Conservation (phyloP, 176 grass and related monocot genomes). For the Eragrostis curvula region DNA sequence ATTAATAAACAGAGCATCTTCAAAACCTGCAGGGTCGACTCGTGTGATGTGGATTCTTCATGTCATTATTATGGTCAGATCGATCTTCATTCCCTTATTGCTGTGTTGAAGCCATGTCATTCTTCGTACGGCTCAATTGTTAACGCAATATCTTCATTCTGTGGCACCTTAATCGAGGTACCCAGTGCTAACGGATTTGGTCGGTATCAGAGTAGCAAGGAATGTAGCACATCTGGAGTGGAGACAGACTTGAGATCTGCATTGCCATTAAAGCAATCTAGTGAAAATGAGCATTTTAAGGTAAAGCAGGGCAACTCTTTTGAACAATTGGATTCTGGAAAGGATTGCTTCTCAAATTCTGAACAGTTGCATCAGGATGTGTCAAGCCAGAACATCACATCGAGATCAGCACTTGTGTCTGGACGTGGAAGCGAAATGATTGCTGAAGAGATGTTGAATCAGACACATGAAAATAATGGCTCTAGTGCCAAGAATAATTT, state of each 20-base stretch:
- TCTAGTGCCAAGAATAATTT: slow-evolving; percentile 32
- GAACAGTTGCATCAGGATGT: slow-evolving; percentile 35
- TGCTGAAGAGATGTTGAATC: slow-evolving; percentile 29
- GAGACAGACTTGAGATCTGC: slow-evolving; percentile 26
- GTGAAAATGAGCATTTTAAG: slow-evolving; percentile 24
- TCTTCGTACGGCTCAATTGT: slow-evolving; percentile 65
- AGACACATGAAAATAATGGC: slow-evolving; percentile 16
- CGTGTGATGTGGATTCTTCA: slow-evolving; percentile 54
- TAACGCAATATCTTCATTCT: slow-evolving; percentile 62
- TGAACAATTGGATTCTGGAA: slow-evolving; percentile 47
- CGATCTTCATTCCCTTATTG: slow-evolving; percentile 69
- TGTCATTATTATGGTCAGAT: slow-evolving; percentile 78
- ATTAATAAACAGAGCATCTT: slow-evolving; percentile 38
- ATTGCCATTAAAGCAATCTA: slow-evolving; percentile 28
- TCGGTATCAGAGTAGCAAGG: slow-evolving; percentile 46
- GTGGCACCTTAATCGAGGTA: slow-evolving; percentile 43
- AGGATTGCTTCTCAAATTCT: slow-evolving; percentile 39
- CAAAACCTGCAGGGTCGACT: slow-evolving; percentile 77
- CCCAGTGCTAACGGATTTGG: slow-evolving; percentile 28
- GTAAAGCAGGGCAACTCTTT: slow-evolving; percentile 30
- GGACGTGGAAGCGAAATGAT: slow-evolving; percentile 26
- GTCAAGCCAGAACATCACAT: slow-evolving; percentile 32
- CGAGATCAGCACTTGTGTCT: slow-evolving; percentile 7
- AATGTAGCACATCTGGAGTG: slow-evolving; percentile 42
- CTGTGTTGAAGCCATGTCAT: slow-evolving; percentile 61